Base-by-base conservation (phyloP, 108 stramenopile genomes). In the Seminavis robusta region DNA sequence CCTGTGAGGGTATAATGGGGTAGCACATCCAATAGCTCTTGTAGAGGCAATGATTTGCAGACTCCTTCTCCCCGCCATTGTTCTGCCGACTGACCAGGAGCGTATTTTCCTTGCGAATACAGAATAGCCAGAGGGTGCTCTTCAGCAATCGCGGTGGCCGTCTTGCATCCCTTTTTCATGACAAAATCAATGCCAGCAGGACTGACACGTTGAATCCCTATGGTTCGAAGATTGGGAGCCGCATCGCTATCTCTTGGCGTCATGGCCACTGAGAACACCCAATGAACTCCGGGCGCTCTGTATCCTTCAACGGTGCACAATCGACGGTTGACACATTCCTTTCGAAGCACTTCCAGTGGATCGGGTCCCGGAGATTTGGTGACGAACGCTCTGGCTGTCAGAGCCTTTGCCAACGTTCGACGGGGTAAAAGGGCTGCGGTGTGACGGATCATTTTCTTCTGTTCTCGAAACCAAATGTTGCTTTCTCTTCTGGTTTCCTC, bases 11-110 rank as follows among this genome's bases (percentile, higher is more conserved):
- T 58, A 34, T 71, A 71, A 13, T 32, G 17, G 9, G 81, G 81
- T 6, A 83, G 20, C 19, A 47, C 13, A 11, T 64, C 33, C 47
- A 75, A 25, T 2, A 83, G 16, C 31, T 75, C 61, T 20, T 47
- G 16, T 54, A 74, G 48, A 20, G 65, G 46, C 20, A 63, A 34
- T 30, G 19, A 19, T 37, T 65, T 62, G 47, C 76, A 74, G 20
- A 42, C 10, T 11, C 76, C 76, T 53, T 78, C 77, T 6, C 63
- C 73, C 10, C 76, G 51, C 76, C 77, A 83, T 53, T 83, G 81
- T 46, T 72, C 70, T 31, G 69, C 74, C 28, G 45, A 51, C 47
- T 83, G 64, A 16, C 81, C 81, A 0, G 73, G 64, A 33, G 65
- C 21, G 44, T 75, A 83, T 24, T 67, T 43, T 17, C 81, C 81